Evolutionary conservation across 208 protist species (phyloP).

Genomic region (Balamuthia mandrillaris): DNA sequence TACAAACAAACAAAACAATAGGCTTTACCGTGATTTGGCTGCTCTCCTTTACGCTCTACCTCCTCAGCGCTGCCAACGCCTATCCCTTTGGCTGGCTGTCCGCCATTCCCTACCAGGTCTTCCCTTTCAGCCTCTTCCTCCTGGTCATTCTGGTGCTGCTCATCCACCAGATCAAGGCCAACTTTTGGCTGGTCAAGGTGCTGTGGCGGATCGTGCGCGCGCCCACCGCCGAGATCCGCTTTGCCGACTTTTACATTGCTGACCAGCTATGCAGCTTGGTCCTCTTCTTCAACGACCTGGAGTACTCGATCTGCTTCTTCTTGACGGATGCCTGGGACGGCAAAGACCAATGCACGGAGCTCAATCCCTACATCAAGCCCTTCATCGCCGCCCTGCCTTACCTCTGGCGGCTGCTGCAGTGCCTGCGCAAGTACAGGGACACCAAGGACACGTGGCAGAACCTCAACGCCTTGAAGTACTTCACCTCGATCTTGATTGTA

Average conservation of each 20-base stretch:
- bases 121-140: not conserved
- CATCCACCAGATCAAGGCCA: not conserved
- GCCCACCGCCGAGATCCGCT: not conserved
- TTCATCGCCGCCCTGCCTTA: constrained; percentile 36
- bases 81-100: not conserved
- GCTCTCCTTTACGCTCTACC: not conserved
- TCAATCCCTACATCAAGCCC: not conserved
- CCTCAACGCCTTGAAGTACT: constrained; percentile 64
- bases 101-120: not conserved
- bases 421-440: constrained; percentile 62
- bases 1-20: constrained; percentile 29
- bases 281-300: constrained; percentile 51
- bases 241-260: constrained; percentile 67
- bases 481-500: constrained; percentile 44
- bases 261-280: constrained; percentile 57
- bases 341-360: not conserved
- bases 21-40: constrained; percentile 15
- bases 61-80: constrained; percentile 10
- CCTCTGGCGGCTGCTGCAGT: constrained; percentile 60
- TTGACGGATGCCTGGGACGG: not conserved
- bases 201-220: not conserved
- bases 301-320: constrained; percentile 59
- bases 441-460: constrained; percentile 47
- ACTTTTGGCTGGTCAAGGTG: not conserved
- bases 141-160: not conserved